These are phyloP conservation scores for Linum tenue DNA, from an alignment of 345 rosid genomes.

Conservation along the genomic window DNA sequence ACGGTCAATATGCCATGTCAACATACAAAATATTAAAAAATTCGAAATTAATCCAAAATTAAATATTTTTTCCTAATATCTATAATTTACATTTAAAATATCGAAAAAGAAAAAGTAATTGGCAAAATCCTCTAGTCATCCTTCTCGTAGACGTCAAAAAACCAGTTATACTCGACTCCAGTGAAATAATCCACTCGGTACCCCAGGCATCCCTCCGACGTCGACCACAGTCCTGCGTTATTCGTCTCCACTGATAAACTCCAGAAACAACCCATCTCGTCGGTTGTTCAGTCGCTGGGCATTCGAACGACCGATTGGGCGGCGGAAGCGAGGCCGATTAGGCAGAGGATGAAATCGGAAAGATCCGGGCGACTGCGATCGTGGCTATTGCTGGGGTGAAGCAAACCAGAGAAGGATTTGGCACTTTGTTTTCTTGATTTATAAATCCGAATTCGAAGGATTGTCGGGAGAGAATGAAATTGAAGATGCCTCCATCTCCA, in stretches of 20 bases:
- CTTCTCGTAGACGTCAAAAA: conserved; percentile 76
- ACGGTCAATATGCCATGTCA: no score
- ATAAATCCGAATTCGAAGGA: background rate
- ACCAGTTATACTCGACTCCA: conserved; percentile 64
- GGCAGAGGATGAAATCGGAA: conserved; percentile 13
- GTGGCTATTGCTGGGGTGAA: background rate
- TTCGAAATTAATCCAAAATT: no score
- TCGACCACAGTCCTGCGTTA: conserved; percentile 67
- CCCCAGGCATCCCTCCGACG: conserved; percentile 43
- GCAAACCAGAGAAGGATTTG: background rate
- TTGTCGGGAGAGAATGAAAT: no score
- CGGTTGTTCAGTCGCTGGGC: conserved; percentile 17
- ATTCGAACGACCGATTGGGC: conserved; percentile 41
- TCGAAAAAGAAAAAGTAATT: no score
- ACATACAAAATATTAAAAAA: no score
- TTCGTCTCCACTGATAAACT: conserved; percentile 70
- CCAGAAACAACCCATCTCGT: conserved; percentile 46
- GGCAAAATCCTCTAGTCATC: no score
- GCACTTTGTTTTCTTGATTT: no score
- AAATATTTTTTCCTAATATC: no score
- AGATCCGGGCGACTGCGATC: conserved; percentile 32
- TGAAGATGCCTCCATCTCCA: background rate
- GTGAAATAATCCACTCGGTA: conserved; percentile 44
- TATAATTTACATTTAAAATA: no score
- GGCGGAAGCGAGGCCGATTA: conserved; percentile 14